Percentiles rank a stretch among this genome's conserved stretches.
Conservation (phyloP, 345 rosid genomes). For the Bretschneidera sinensis region DNA sequence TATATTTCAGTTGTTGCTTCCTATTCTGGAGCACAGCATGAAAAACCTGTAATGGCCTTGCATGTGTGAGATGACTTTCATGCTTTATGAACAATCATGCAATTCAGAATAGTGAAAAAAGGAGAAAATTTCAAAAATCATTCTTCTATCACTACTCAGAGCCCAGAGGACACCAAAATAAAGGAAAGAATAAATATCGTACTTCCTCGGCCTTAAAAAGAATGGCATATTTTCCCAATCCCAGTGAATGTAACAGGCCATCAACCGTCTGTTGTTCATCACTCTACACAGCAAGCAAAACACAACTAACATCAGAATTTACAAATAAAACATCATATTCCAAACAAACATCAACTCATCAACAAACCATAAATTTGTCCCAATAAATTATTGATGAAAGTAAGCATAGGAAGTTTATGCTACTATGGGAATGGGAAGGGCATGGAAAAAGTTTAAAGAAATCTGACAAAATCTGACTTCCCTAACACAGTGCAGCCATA, state of each 20-base stretch:
- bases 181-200: constrained; percentile 27
- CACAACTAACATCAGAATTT: constrained; percentile 6
- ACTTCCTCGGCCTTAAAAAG: constrained; percentile 93
- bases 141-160: background rate
- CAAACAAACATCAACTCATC: constrained; percentile 8
- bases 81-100: background rate
- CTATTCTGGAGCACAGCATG: background rate
- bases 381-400: background rate
- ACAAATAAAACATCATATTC: background rate
- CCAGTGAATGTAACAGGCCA: constrained; percentile 63
- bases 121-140: background rate
- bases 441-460: background rate
- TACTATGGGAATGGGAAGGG: background rate
- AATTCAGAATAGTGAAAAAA: background rate
- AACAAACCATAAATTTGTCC: background rate
- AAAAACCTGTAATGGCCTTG: background rate
- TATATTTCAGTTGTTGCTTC: background rate
- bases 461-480: background rate
- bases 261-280: constrained; percentile 80
- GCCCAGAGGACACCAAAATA: constrained; percentile 1
- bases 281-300: constrained; percentile 32
- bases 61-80: background rate
- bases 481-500: background rate
- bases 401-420: constrained; percentile 1
- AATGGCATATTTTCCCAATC: constrained; percentile 69